Percentiles rank a stretch among this genome's conserved stretches.
phyloP scores from a whole-genome alignment of 306 rosid genomes.

The Crataegus laevigata region DNA sequence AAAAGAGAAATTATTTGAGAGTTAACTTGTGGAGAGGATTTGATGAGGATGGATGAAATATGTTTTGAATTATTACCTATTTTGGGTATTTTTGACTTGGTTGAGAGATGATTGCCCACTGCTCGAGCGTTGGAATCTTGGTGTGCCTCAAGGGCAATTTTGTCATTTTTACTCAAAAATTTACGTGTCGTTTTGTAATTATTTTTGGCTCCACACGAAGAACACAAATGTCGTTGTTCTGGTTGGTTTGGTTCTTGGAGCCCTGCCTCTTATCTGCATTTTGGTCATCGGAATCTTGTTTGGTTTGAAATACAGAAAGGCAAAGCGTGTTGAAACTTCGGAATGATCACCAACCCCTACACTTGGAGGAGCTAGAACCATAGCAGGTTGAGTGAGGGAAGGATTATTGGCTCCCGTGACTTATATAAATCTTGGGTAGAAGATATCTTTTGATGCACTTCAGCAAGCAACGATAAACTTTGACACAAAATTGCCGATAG shows the following conservation, averaged over 20 bases:
- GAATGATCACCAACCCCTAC: conserved; percentile 30
- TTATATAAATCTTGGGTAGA: conserved; percentile 31
- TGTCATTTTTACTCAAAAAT: no score
- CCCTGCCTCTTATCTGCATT: conserved; percentile 15
- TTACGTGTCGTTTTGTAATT: no score
- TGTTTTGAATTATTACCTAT: no score
- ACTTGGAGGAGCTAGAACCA: conserved; percentile 40
- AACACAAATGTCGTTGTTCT: not conserved
- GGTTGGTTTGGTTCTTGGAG: conserved; percentile 30
- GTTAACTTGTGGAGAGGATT: no score
- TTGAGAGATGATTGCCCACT: no score
- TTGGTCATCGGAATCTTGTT: conserved; percentile 5
- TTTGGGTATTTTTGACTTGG: no score
- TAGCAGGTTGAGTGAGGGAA: conserved; percentile 18
- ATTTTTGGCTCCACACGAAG: no score
- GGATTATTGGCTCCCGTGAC: conserved; percentile 15
- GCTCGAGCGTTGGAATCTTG: no score
- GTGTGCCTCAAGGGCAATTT: no score
- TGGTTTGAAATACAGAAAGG: conserved; percentile 16
- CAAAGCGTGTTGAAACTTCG: conserved; percentile 7
- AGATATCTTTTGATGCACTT: conserved; percentile 28
- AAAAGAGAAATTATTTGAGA: no score
- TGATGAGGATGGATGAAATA: no score
- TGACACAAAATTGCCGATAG: conserved; percentile 21
- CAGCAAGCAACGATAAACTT: conserved; percentile 35